Evolutionary conservation across 73 alveolate genomes (phyloP), one percentile per base, ranked within the genome.

Genomic region (Paramecium octaurelia): DNA sequence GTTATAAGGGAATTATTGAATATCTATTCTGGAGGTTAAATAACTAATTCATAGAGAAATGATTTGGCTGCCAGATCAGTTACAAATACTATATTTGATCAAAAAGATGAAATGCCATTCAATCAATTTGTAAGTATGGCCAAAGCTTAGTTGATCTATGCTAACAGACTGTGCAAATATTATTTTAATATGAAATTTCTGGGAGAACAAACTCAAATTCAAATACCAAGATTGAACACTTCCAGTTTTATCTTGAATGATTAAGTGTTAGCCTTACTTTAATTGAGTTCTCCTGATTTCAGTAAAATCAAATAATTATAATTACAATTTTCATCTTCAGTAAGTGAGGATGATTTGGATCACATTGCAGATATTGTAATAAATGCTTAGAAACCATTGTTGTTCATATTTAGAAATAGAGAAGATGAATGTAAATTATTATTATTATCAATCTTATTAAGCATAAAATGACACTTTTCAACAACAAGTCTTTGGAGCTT

Each of bases 31-130:
- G 48, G 31, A 9, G 73, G 76, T 42, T 20, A 80, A 40, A 80
- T 80, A 24, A 80, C 91, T 18, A 80, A 80, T 46, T 31, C 64
- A 12, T 46, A 80, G n/a, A 80, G 75, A 48, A 80, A 80, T 46
- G 91, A 80, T 80, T 80, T 80, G 18, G 91, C 75, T 24, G 91
- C 91, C 10, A 42, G 91, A 48, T 80, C 91, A 44, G 91, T 80
- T 27, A 42, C 91, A 20, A 80, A 80, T 48, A 18, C 70, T n/a
- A 80, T 80, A 42, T 80, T 80, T 80, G 91, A 80, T 80, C 20
- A 80, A 46, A 80, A 27, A 42, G 91, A 34, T 31, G 70, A 34
- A 44, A 14, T 80, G 48, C 91, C 91, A 0, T 80, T 80, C 14
- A 40, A 80, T 80, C 23, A 46, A 6, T 80, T 80, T 43, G 57